These are phyloP conservation scores for Yamadazyma phyllophila DNA, from an alignment of 805 yeast genomes.

Conservation along the genomic window DNA sequence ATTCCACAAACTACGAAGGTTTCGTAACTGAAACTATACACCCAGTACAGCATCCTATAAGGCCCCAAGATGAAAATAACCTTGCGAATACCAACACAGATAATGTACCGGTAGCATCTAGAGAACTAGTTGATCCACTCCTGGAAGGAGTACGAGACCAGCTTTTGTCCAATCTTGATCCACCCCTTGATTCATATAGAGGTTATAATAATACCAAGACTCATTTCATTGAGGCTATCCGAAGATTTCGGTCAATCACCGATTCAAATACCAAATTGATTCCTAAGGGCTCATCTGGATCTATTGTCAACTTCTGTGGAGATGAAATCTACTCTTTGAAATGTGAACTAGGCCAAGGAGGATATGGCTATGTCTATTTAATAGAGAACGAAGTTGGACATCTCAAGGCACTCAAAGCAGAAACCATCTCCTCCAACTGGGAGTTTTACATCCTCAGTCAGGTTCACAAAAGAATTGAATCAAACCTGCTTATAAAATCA, in stretches of 20 bases:
- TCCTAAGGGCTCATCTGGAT: conserved; percentile 32
- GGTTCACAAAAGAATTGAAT: conserved; percentile 41
- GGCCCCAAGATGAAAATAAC: not conserved
- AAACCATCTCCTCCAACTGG: conserved; percentile 71
- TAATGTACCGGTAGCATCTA: not conserved
- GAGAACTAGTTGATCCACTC: conserved; percentile 36
- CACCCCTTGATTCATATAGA: conserved; percentile 30
- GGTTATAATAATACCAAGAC: conserved; percentile 27
- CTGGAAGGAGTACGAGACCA: conserved; percentile 38
- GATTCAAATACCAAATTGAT: conserved; percentile 31
- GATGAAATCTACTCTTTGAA: conserved; percentile 48
- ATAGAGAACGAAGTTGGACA: conserved; percentile 58
- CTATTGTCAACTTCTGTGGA: conserved; percentile 45
- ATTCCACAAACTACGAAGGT: conserved; percentile 39
- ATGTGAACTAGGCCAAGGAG: conserved; percentile 73
- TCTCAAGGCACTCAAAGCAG: conserved; percentile 68
- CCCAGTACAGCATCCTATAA: not conserved
- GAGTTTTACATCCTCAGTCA: conserved; percentile 72
- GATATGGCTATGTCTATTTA: conserved; percentile 71
- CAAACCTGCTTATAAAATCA: conserved; percentile 1
- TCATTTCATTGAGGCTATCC: conserved; percentile 14
- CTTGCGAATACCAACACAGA: not conserved
- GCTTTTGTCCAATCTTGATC: conserved; percentile 36
- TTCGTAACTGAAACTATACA: conserved; percentile 51
- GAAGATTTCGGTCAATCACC: conserved; percentile 37